Base-by-base conservation (phyloP, 164 flowering plant genomes). In the Stephania japonica region DNA sequence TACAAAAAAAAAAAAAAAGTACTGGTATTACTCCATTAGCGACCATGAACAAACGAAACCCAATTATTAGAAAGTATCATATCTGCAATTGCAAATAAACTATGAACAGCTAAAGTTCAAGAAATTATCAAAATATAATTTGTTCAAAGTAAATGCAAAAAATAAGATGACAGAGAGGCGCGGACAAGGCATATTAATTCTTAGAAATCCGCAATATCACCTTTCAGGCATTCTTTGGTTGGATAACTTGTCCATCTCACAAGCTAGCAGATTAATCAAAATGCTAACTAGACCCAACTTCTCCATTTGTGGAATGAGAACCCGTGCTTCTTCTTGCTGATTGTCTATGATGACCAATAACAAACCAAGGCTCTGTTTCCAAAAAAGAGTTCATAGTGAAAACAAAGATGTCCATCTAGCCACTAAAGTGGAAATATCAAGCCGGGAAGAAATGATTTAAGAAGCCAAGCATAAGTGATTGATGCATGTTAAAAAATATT, bases 191-290 rank as follows among this genome's bases (percentile, higher is more conserved):
- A 25, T 1, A 32, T 14, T 32, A 64, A 4, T 12, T 64, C 67
- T 64, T 64, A 24, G 67, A 12, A 26, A 1, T 24, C 14, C 14
- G 6, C 4, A 16, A 56, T 50, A 61, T 42, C 85, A 96, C 99
- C 99, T 91, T 71, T 91, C 97, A 80, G 89, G 81, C 10, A 65
- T 73, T 80, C 87, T 80, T 69, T 89, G 94, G 23, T 72, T 78
- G 21, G 69, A 79, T 71, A 96, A 68, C 73, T 78, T 85, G 73
- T 73, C 77, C 85, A 96, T 81, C 85, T 93, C 99, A 74, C 77
- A 80, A 72, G 83, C 77, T 79, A 96, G 77, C 61, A 93, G 89
- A 80, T 83, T 86, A 67, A 86, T 75, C 80, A 96, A 77, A 26
- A 89, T 73, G 76, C 65, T 82, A 42, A 91, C 73, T 70, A 96